These are phyloP conservation scores for Exobasidium cylindrosporum DNA, from an alignment of 1,284 basidiomycete species.

Conservation along the genomic window DNA sequence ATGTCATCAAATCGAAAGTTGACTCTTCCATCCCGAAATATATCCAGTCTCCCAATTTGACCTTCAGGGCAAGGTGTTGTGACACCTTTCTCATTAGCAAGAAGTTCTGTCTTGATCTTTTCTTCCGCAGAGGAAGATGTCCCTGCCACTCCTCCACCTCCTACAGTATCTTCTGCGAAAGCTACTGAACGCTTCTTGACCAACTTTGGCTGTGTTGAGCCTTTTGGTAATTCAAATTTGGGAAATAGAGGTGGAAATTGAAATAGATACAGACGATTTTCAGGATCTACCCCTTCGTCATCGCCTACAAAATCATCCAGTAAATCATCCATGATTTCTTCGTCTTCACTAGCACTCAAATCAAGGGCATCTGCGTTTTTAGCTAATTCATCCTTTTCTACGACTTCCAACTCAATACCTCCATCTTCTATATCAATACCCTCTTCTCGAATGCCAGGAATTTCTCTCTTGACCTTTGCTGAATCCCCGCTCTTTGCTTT, in stretches of 20 bases:
- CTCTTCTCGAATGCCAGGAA: conserved; percentile 18
- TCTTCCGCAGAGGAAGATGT: neutral
- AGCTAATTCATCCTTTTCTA: conserved; percentile 54
- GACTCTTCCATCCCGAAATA: conserved; percentile 46
- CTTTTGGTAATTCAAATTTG: conserved; percentile 59
- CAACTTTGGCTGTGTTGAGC: neutral
- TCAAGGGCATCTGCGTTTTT: conserved; percentile 72
- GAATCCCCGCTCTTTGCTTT: conserved; percentile 54
- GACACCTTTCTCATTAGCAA: neutral
- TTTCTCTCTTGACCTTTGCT: conserved; percentile 29
- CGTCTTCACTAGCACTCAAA: conserved; percentile 78
- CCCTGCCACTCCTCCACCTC: conserved; percentile 22
- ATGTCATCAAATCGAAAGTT: conserved; percentile 37
- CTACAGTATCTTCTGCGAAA: conserved; percentile 40
- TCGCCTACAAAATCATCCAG: conserved; percentile 68
- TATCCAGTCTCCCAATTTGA: conserved; percentile 42
- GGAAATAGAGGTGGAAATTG: conserved; percentile 91
- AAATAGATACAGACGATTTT: conserved; percentile 77
- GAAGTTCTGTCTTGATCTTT: conserved; percentile 8
- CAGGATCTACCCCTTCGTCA: conserved; percentile 15
- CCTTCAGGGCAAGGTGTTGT: conserved; percentile 25
- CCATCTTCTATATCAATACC: conserved; percentile 12
- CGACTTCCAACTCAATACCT: neutral
- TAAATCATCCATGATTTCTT: conserved; percentile 79
- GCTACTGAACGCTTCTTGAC: conserved; percentile 26